A percentile compares a stretch with the other conserved stretches of the same genome.
phyloP scores from a whole-genome alignment of 2,329 filamentous ascomycete genomes.

The Penicillium aurantiogriseum region DNA sequence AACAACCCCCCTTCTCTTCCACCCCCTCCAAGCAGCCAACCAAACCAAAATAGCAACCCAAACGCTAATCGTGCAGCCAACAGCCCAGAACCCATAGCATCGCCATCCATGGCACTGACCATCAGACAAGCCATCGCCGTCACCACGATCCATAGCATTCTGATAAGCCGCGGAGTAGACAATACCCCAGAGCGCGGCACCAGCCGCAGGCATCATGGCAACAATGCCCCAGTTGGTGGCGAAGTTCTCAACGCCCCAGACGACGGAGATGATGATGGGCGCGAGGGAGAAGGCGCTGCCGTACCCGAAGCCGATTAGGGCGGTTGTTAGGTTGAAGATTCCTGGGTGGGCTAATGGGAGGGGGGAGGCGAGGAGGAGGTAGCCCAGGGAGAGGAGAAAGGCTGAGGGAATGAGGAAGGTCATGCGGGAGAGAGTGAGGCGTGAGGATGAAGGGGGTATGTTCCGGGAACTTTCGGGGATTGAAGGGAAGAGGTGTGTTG shows the following conservation, averaged over 20 bases:
- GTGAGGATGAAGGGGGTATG: conserved; percentile 31
- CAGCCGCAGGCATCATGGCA: conserved; percentile 83
- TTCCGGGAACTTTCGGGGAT: conserved; percentile 42
- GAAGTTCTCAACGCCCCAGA: conserved; percentile 98
- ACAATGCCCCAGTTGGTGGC: conserved; percentile 97
- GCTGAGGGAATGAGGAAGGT: conserved; percentile 75
- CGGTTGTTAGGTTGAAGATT: conserved; percentile 82
- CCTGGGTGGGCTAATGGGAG: conserved; percentile 73
- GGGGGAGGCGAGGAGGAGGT: conserved; percentile 75
- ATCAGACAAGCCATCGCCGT: conserved; percentile 34
- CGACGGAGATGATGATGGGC: conserved; percentile 90
- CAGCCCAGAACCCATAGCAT: conserved; percentile 90
- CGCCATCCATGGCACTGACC: conserved; percentile 74
- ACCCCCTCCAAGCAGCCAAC: conserved; percentile 81
- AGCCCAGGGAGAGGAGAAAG: conserved; percentile 69
- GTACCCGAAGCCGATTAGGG: conserved; percentile 84
- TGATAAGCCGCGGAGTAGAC: conserved; percentile 66
- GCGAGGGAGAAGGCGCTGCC: conserved; percentile 86
- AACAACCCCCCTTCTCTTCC: conserved; percentile 73
- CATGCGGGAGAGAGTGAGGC: conserved; percentile 70
- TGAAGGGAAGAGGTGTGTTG: conserved; percentile 58
- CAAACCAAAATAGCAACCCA: conserved; percentile 73
- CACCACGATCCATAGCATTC: conserved; percentile 43
- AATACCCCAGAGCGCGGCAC: conserved; percentile 84
- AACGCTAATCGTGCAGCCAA: conserved; percentile 67